Percentiles rank a stretch among this genome's conserved stretches.
phyloP scores from a whole-genome alignment of 768 basidiomycete genomes.

The Trametes meyenii region DNA sequence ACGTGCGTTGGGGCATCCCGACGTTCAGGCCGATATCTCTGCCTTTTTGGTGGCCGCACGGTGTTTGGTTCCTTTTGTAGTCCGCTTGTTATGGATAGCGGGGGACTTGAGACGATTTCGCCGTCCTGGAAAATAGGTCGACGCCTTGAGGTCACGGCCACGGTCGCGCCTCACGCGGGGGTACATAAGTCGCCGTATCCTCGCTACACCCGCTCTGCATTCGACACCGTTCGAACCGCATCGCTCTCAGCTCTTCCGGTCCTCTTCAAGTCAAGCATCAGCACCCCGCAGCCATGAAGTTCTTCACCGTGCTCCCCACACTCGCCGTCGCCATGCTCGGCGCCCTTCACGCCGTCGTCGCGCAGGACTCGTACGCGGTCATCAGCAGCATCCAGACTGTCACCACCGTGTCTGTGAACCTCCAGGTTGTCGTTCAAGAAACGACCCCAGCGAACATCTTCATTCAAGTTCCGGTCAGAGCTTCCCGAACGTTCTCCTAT shows the following conservation, averaged over 20 bases:
- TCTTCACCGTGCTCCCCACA: background rate
- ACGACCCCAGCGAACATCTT: background rate
- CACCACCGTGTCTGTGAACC: background rate
- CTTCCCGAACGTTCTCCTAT: background rate
- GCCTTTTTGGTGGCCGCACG: too few relatives aligned
- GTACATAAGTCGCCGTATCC: too few relatives aligned
- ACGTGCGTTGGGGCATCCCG: too few relatives aligned
- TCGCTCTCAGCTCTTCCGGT: background rate
- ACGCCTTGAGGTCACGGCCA: too few relatives aligned
- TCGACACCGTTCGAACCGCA: background rate
- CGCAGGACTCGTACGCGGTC: background rate
- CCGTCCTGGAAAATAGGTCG: too few relatives aligned
- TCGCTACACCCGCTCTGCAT: background rate
- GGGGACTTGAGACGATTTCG: too few relatives aligned
- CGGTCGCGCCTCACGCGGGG: too few relatives aligned
- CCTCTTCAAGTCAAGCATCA: background rate
- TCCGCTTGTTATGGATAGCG: too few relatives aligned
- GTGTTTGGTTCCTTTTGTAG: too few relatives aligned
- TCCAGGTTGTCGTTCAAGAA: background rate
- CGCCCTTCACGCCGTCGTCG: slow-evolving; percentile 1
- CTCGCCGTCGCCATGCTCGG: background rate
- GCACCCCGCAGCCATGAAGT: background rate
- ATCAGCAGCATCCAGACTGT: background rate
- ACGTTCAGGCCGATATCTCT: too few relatives aligned
- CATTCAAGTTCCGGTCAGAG: background rate